Evolutionary conservation across 1,284 basidiomycete species (phyloP).

Genomic region (Papiliotrema terrestris): DNA sequence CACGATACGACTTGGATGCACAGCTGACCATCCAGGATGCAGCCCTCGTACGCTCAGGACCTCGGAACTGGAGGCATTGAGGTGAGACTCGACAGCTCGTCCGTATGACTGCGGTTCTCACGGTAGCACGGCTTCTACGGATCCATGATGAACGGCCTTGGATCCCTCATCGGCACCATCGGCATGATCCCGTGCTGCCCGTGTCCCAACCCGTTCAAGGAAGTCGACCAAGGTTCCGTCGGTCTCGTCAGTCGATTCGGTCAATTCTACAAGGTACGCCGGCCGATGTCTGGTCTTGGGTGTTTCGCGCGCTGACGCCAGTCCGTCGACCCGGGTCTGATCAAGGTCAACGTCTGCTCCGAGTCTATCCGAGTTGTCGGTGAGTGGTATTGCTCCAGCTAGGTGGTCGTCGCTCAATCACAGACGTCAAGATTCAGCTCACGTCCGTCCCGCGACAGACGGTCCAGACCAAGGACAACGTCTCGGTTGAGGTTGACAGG

Average conservation of each 20-base stretch:
- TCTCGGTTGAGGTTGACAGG: conserved; percentile 45
- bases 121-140: conserved; percentile 85
- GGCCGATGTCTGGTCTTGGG: background rate
- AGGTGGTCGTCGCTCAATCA: background rate
- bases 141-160: conserved; percentile 63
- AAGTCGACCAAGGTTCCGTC: conserved; percentile 29
- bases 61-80: conserved; percentile 57
- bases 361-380: conserved; percentile 68
- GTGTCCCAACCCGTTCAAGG: conserved; percentile 54
- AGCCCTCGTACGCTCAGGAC: conserved; percentile 82
- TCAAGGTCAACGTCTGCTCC: conserved; percentile 88
- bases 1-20: background rate
- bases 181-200: conserved; percentile 88
- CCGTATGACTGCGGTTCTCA: conserved; percentile 39
- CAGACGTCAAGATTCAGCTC: conserved; percentile 91
- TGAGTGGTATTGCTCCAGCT: conserved; percentile 14
- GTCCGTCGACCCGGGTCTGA: conserved; percentile 87
- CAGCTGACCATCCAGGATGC: conserved; percentile 30
- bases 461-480: conserved; percentile 70
- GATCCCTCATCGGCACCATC: conserved; percentile 50
- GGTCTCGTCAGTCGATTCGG: conserved; percentile 85
- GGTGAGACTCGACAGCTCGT: no score
- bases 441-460: conserved; percentile 78
- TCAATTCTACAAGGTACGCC: conserved; percentile 72
- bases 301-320: conserved; percentile 1